Conservation (phyloP, 768 basidiomycete genomes). For the Sporobolomyces pararoseus region DNA sequence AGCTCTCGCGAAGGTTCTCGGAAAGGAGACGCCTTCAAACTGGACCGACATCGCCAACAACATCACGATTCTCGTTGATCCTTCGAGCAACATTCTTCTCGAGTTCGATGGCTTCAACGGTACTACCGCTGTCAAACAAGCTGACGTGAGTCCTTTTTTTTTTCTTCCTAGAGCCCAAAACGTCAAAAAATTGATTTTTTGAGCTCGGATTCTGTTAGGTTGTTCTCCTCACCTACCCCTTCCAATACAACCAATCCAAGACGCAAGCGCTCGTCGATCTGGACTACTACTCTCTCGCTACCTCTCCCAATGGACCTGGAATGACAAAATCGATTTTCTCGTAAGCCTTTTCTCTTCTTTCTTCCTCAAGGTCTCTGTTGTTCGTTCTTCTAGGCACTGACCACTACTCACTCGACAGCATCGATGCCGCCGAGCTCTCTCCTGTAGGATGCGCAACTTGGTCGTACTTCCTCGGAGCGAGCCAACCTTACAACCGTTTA, state of each 20-base stretch:
- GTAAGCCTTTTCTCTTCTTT: background rate
- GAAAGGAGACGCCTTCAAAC: conserved; percentile 11
- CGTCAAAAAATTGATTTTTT: no score
- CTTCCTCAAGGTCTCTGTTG: background rate
- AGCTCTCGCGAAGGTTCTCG: conserved; percentile 18
- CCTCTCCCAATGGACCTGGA: conserved; percentile 20
- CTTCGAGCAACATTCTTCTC: conserved; percentile 22
- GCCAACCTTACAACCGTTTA: conserved; percentile 26
- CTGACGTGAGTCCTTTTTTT: conserved; percentile 22
- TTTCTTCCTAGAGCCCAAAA: no score
- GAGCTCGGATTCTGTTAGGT: no score
- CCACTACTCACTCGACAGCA: background rate
- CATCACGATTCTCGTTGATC: conserved; percentile 27
- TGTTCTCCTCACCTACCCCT: conserved; percentile 36
- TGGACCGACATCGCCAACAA: conserved; percentile 24
- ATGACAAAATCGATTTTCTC: conserved; percentile 36
- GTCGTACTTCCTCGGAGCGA: conserved; percentile 25
- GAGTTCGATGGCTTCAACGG: conserved; percentile 36
- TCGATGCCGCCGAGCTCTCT: conserved; percentile 23
- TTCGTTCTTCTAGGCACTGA: background rate
- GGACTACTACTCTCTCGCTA: conserved; percentile 32
- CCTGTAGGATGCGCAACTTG: conserved; percentile 30
- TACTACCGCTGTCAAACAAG: conserved; percentile 36
- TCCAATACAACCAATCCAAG: conserved; percentile 11
- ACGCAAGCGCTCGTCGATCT: conserved; percentile 12